Base-by-base conservation (phyloP, 495 filamentous ascomycete genomes). In the Aspergillus affinis region DNA sequence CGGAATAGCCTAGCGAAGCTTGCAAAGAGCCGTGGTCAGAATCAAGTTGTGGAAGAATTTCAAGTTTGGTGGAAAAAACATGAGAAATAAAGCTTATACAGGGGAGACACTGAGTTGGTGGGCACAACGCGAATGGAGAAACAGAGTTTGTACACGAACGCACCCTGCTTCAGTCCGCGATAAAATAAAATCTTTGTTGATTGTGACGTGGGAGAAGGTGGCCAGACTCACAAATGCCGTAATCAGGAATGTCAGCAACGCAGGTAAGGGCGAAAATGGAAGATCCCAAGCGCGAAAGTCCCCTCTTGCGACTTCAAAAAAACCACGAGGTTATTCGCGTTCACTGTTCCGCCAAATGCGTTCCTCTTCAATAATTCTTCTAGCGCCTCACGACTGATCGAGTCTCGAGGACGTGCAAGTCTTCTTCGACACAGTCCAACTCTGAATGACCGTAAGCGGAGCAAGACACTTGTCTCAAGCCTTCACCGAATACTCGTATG, bases 201-300 rank as follows among this genome's bases (percentile, higher is more conserved):
- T 6, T 32, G 45, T 48, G 45, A 50, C 47, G 46, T 50, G 50
- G 45, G 41, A 2, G 36, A 41, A 15, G 36, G 36, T 15, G 36
- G 36, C 12, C 36, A 41, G 36, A 41, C 51, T 55, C 23, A 49
- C 29, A 62, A 30, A 23, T 58, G 2, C 58, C 50, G 60, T 57
- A 62, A 58, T 36, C 54, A 57, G 45, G 60, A 62, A 62, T 62
- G 60, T 49, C 48, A 57, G 32, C 32, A 54, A 54, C 13, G 30
- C 41, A 55, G 49, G 44, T 46, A 58, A 57, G 54, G 59, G 59
- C 20, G 45, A 62, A 17, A 32, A 47, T 41, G 57, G 48, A 15
- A 41, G 36, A 41, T 0, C 36, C 36, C 30, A 12, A 41, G 13
- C 36, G 36, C 36, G 36, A 41, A 13, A 15, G 12, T 41, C 36